Evolutionary conservation across 768 basidiomycete genomes (phyloP).

Genomic region (Tylopilus rubrobrunneus): DNA sequence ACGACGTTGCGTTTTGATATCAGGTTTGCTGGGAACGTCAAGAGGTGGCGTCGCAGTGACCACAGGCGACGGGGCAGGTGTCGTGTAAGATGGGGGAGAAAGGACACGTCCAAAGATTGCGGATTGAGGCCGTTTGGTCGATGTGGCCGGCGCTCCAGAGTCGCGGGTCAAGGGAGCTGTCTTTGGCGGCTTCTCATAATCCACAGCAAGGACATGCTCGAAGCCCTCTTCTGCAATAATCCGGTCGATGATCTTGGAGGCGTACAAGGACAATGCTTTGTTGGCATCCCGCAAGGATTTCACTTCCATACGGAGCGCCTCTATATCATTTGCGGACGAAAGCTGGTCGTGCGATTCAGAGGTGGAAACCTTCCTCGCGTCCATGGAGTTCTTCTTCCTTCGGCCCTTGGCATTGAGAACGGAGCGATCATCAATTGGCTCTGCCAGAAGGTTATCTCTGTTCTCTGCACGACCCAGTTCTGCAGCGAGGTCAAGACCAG

Average conservation of each 20-base stretch:
- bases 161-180: constrained; percentile 35
- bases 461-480: constrained; percentile 91
- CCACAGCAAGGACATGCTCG: constrained; percentile 92
- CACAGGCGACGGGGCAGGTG: constrained; percentile 26
- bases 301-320: constrained; percentile 79
- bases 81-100: constrained; percentile 37
- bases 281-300: constrained; percentile 94
- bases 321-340: constrained; percentile 53
- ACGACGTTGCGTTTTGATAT: constrained; percentile 53
- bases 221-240: constrained; percentile 96
- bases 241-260: constrained; percentile 96
- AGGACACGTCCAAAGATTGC: constrained; percentile 41
- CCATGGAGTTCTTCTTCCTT: constrained; percentile 34
- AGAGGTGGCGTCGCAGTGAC: constrained; percentile 16
- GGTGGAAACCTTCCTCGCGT: constrained; percentile 31
- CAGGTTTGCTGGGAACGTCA: constrained; percentile 23
- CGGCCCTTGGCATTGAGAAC: constrained; percentile 44
- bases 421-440: constrained; percentile 48
- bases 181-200: constrained; percentile 68
- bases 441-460: constrained; percentile 69
- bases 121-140: constrained; percentile 57
- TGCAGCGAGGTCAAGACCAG: constrained; percentile 85
- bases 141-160: constrained; percentile 6
- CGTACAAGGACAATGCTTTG: constrained; percentile 91
- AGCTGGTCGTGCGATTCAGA: constrained; percentile 42